Percentiles rank a stretch among this genome's conserved stretches.
These are phyloP conservation scores for Actinomortierella ambigua DNA, from an alignment of 371 early-diverging fungal genomes.

Conservation along the genomic window DNA sequence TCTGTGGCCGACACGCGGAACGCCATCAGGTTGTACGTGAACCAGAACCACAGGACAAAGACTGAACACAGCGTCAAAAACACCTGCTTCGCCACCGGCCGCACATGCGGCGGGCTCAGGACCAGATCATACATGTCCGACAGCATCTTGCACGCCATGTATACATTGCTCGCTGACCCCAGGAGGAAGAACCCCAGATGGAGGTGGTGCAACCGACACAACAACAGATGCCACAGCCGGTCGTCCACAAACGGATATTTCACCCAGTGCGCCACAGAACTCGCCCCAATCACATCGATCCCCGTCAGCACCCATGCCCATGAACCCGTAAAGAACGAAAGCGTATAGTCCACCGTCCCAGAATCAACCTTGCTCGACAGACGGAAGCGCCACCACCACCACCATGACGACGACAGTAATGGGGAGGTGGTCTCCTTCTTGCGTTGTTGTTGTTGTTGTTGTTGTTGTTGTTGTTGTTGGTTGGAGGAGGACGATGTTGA, in stretches of 20 bases:
- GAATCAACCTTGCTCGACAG: constrained; percentile 10
- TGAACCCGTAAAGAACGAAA: constrained; percentile 53
- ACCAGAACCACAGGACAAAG: constrained; percentile 63
- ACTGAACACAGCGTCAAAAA: constrained; percentile 50
- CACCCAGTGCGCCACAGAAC: constrained; percentile 44
- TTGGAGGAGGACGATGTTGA: neutral
- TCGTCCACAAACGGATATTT: constrained; percentile 60
- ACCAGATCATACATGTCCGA: constrained; percentile 66
- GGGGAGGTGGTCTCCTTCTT: too few relatives aligned
- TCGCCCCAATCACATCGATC: constrained; percentile 27
- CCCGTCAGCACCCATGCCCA: constrained; percentile 48
- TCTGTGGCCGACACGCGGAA: constrained; percentile 56
- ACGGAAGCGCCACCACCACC: constrained; percentile 1
- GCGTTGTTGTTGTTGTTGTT: neutral
- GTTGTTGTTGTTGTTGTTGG: neutral
- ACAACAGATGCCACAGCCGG: constrained; percentile 53
- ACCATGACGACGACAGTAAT: too few relatives aligned
- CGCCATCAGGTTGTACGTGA: constrained; percentile 65
- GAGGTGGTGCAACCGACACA: constrained; percentile 61
- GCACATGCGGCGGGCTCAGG: constrained; percentile 36
- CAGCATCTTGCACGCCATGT: constrained; percentile 58
- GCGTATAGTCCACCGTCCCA: constrained; percentile 20
- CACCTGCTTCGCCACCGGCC: constrained; percentile 38
- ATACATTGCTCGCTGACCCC: constrained; percentile 61
- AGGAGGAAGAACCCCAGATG: constrained; percentile 68